Evolutionary conservation across 805 yeast species (phyloP).

Genomic region (Schwanniomyces sp.): DNA sequence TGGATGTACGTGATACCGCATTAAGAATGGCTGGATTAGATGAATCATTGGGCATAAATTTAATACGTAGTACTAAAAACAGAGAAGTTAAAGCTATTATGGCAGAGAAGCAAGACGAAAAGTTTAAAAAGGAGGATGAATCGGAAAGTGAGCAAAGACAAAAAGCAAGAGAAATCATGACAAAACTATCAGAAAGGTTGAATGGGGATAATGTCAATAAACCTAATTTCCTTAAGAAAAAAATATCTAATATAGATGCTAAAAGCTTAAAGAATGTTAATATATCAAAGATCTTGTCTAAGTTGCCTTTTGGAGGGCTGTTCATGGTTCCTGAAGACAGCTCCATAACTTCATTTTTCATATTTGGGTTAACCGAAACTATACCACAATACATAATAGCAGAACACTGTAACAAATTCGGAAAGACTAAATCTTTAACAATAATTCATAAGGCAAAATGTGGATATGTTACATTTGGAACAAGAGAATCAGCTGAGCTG

Average conservation of each 20-base stretch:
- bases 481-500: conserved; percentile 51
- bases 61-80: conserved; percentile 17
- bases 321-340: conserved; percentile 41
- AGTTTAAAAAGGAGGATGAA: conserved; percentile 30
- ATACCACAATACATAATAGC: conserved; percentile 63
- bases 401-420: conserved; percentile 46
- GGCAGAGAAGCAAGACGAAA: conserved; percentile 52
- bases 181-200: conserved; percentile 42
- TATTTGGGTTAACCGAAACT: conserved; percentile 71
- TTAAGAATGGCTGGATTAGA: conserved; percentile 64
- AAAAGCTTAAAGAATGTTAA: conserved; percentile 35
- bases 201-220: conserved; percentile 5
- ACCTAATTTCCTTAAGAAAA: background rate
- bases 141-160: conserved; percentile 14
- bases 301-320: conserved; percentile 71
- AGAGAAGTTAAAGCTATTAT: conserved; percentile 38
- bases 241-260: background rate
- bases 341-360: conserved; percentile 57
- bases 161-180: conserved; percentile 51
- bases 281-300: conserved; percentile 50
- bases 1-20: conserved; percentile 77
- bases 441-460: conserved; percentile 59
- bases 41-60: conserved; percentile 11
- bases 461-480: conserved; percentile 60
- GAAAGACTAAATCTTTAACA: conserved; percentile 47